Evolutionary conservation across 2,329 filamentous ascomycete species (phyloP), one percentile per base, ranked within the genome.

Genomic region (Cladosporium sp.): DNA sequence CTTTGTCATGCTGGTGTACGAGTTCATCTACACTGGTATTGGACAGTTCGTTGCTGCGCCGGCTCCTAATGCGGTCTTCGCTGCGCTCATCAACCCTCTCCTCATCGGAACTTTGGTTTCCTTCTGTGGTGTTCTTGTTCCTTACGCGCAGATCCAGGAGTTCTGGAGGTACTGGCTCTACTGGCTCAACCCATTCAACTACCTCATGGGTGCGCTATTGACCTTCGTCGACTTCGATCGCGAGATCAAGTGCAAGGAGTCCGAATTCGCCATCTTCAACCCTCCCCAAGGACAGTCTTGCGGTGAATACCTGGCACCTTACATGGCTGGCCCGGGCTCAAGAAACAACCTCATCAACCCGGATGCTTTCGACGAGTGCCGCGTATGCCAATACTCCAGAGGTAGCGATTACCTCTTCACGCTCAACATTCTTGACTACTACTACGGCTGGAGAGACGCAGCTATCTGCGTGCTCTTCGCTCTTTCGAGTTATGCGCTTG

Each of bases 381-480:
- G 76, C 48, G 88, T 91, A 0, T 91, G 89, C 71, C 80, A 86
- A 67, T 91, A 86, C 73, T 76, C 74, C 1, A 76, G 72, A 21
- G 88, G 87, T 0, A 79, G 82, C 6, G 88, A 89, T 65, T 91
- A 89, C 68, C 74, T 91, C 2, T 70, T 76, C 2, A 85, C 81
- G 0, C 68, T 91, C 14, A 89, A 90, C 71, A 70, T 91, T 8
- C 79, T 80, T 1, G 81, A 86, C 4, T 86, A 89, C 69, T 85
- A 82, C 67, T 87, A 87, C 69, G 88, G 87, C 0, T 91, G 89
- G 89, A 82, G 89, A 58, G 82, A 91, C 75, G 85, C 86, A 0
- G 89, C 73, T 0, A 86, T 90, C 57, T 82, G 84, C 2, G 84
- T 83, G 1, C 76, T 86, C 5, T 88, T 89, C 68, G 83, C 79